phyloP scores from a whole-genome alignment of 352 stramenopile genomes.

The Globisporangium orthogonon region DNA sequence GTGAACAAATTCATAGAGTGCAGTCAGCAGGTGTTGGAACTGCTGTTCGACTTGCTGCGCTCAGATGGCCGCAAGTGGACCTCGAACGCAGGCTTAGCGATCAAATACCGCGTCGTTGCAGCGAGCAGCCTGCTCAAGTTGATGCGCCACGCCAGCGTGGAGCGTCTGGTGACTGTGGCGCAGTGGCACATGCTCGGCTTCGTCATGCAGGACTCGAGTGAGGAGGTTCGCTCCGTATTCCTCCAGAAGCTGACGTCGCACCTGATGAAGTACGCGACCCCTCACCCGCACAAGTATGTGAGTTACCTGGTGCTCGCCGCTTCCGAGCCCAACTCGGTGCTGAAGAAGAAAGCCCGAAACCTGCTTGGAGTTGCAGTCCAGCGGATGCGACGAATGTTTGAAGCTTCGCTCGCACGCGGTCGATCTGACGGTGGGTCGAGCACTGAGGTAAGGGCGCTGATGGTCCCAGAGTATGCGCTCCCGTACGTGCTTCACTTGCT shows the following conservation, averaged over 20 bases:
- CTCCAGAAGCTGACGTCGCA: slow-evolving; percentile 70
- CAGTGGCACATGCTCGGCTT: slow-evolving; percentile 81
- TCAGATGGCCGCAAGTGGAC: slow-evolving; percentile 48
- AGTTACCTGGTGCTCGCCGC: slow-evolving; percentile 66
- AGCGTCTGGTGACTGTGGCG: slow-evolving; percentile 36
- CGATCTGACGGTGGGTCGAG: slow-evolving; percentile 1
- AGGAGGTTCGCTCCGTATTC: slow-evolving; percentile 65
- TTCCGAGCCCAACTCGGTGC: slow-evolving; percentile 30
- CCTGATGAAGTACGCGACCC: slow-evolving; percentile 53
- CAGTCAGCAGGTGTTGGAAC: slow-evolving; percentile 30
- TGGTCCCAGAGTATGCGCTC: slow-evolving; percentile 80
- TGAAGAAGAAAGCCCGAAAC: slow-evolving; percentile 53
- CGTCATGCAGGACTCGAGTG: slow-evolving; percentile 63
- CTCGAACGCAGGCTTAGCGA: slow-evolving; percentile 25
- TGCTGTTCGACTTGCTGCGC: slow-evolving; percentile 58
- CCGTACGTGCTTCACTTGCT: slow-evolving; percentile 81
- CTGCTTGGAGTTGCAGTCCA: slow-evolving; percentile 54
- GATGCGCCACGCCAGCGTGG: slow-evolving; percentile 44
- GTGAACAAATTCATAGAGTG: slow-evolving; percentile 14
- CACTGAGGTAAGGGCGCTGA: slow-evolving; percentile 29
- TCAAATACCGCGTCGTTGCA: slow-evolving; percentile 42
- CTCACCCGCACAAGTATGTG: slow-evolving; percentile 76
- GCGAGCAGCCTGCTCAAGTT: slow-evolving; percentile 59
- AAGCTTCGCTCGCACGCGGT: slow-evolving; percentile 30
- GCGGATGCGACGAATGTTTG: slow-evolving; percentile 73